These are phyloP conservation scores for Harringtonia aguacate DNA, from an alignment of 2,329 filamentous ascomycete genomes.

Conservation along the genomic window DNA sequence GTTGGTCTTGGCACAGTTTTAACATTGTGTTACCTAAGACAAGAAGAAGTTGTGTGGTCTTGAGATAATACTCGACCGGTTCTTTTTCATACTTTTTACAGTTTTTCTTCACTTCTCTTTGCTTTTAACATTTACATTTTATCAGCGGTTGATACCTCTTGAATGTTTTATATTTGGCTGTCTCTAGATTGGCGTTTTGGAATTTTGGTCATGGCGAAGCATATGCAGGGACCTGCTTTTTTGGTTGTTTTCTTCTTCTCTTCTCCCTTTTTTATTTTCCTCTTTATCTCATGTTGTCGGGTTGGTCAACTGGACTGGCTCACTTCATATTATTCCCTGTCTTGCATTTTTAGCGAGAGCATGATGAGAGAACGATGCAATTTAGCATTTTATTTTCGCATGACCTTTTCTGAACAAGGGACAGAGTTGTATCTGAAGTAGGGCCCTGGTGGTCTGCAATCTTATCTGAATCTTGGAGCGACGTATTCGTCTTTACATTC, in stretches of 20 bases:
- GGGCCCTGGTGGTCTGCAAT: not conserved
- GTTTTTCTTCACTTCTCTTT: too few relatives aligned
- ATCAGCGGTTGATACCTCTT: not conserved
- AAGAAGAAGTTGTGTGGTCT: too few relatives aligned
- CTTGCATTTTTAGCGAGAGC: not conserved
- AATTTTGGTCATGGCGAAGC: not conserved
- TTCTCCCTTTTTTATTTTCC: not conserved
- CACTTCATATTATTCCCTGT: too few relatives aligned
- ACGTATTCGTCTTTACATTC: too few relatives aligned
- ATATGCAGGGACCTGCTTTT: too few relatives aligned
- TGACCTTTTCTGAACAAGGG: not conserved
- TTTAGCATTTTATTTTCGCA: not conserved
- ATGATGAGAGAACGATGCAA: not conserved
- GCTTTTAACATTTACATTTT: not conserved
- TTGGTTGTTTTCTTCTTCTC: constrained; percentile 8
- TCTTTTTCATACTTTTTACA: too few relatives aligned
- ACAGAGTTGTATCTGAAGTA: not conserved
- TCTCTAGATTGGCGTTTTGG: not conserved
- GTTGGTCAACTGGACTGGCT: not conserved
- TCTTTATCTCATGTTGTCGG: not conserved
- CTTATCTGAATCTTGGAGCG: not conserved
- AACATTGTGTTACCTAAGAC: too few relatives aligned
- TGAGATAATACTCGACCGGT: too few relatives aligned
- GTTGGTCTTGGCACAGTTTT: too few relatives aligned
- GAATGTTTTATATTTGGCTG: too few relatives aligned